phyloP scores from a whole-genome alignment of 2,329 filamentous ascomycete genomes.

The Talaromyces sp. region DNA sequence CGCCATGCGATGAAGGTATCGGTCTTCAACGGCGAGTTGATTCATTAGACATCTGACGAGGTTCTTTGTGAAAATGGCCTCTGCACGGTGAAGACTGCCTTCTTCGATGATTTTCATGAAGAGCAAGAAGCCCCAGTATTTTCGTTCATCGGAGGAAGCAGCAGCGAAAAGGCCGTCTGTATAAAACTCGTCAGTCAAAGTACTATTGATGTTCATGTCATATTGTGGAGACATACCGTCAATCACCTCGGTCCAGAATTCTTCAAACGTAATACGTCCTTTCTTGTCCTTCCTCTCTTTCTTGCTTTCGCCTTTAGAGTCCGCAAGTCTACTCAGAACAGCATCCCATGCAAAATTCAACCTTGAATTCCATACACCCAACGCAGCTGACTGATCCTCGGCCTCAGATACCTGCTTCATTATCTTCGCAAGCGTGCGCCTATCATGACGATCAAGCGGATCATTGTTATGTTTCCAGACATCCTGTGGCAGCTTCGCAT shows the following conservation, averaged over 20 bases:
- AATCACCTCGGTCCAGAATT: conserved; percentile 82
- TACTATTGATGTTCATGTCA: not conserved
- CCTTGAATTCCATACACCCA: conserved; percentile 73
- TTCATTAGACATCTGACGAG: conserved; percentile 78
- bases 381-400: conserved; percentile 34
- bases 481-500: conserved; percentile 61
- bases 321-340: conserved; percentile 55
- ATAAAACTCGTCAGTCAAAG: not conserved
- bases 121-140: conserved; percentile 86
- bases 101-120: conserved; percentile 69
- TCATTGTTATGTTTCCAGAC: conserved; percentile 67
- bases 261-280: conserved; percentile 54
- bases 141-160: conserved; percentile 78
- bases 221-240: conserved; percentile 60
- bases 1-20: conserved; percentile 76
- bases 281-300: conserved; percentile 30
- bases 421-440: conserved; percentile 67
- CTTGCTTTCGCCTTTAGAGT: conserved; percentile 25
- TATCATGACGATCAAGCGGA: conserved; percentile 66
- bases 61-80: conserved; percentile 74
- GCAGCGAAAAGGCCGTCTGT: conserved; percentile 72
- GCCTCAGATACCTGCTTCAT: conserved; percentile 62
- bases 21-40: conserved; percentile 71
- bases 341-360: conserved; percentile 86
- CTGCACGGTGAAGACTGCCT: conserved; percentile 48